Conservation (phyloP, 257 asterid species). For the Galeopsis tetrahit region DNA sequence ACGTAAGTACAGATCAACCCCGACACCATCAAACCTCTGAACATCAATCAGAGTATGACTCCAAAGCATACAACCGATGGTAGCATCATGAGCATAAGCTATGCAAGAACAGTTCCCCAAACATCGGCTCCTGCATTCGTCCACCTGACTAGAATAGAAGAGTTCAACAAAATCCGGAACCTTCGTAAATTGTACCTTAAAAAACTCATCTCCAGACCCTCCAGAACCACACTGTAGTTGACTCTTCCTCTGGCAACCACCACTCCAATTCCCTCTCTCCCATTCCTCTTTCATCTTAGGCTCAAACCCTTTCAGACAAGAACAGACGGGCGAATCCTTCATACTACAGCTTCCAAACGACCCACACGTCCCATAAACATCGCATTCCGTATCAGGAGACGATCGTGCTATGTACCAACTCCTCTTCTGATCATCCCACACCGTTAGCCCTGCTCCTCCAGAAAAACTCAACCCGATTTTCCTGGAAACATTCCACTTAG, state of each 20-base stretch:
- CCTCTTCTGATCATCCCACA: conserved; percentile 39
- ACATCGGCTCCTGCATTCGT: conserved; percentile 3
- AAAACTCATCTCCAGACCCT: not conserved
- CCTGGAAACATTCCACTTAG: no score
- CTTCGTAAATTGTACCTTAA: not conserved
- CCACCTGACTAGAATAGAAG: not conserved
- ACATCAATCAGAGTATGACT: not conserved
- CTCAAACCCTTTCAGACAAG: conserved; percentile 26
- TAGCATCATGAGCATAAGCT: not conserved
- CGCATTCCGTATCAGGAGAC: conserved; percentile 45
- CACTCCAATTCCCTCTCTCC: conserved; percentile 6
- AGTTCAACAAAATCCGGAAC: not conserved
- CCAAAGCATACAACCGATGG: conserved; percentile 18
- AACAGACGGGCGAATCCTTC: conserved; percentile 33
- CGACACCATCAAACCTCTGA: conserved; percentile 6
- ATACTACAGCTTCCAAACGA: conserved; percentile 45
- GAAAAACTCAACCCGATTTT: no score
- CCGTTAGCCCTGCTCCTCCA: no score
- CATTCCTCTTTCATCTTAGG: not conserved
- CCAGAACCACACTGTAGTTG: not conserved
- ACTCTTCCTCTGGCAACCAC: not conserved
- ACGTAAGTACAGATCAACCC: conserved; percentile 7
- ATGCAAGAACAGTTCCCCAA: conserved; percentile 7
- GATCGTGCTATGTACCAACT: conserved; percentile 40
- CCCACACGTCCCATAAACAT: conserved; percentile 52